Base-by-base conservation (phyloP, 2,329 filamentous ascomycete species). In the Blastomyces silverae region DNA sequence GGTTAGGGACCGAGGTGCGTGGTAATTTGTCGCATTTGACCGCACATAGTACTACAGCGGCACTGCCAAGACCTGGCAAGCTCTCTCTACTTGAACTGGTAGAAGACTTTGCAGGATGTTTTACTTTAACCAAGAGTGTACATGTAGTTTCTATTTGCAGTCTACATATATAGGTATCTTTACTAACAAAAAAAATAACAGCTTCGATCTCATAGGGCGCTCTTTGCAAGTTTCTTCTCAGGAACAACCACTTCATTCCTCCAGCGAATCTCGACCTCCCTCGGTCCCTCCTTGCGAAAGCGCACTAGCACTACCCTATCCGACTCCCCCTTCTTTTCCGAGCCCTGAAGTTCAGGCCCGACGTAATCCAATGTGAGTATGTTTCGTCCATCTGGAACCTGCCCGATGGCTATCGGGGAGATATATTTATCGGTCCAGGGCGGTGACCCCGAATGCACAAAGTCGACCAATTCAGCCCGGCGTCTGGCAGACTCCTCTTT, bases 231-330 rank as follows among this genome's bases (percentile, higher is more conserved):
- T n/a, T 73, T 72, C 50, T 72, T 70, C 55, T 74, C 70, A 8
- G 72, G 73, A 50, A 83, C 69, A 0, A 83, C 74, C 64, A 83
- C 74, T 64, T 86, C 84, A 65, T 80, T 78, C 67, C 73, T 77
- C 75, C 74, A 78, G 44, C 71, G 71, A 25, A 88, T 81, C 65
- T 83, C 81, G 48, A 87, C 77, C 67, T 85, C 78, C 67, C 83
- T 77, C 28, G 84, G 83, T 22, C 83, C 83, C 65, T 84, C 83
- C 64, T 83, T 82, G 68, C 74, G 79, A 65, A 87, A 87, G 60
- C 79, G 80, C 8, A 85, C 82, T 25, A 85, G 75, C 34, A 87
- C 80, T 60, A 86, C 83, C 70, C 82, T 80, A 62, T 86, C 83
- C 34, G 69, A 74, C 31, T 84, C 77, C 0, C 85, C 85, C 66